These are phyloP conservation scores for Bipolaris gigantea DNA, from an alignment of 2,329 filamentous ascomycete species.

Conservation along the genomic window DNA sequence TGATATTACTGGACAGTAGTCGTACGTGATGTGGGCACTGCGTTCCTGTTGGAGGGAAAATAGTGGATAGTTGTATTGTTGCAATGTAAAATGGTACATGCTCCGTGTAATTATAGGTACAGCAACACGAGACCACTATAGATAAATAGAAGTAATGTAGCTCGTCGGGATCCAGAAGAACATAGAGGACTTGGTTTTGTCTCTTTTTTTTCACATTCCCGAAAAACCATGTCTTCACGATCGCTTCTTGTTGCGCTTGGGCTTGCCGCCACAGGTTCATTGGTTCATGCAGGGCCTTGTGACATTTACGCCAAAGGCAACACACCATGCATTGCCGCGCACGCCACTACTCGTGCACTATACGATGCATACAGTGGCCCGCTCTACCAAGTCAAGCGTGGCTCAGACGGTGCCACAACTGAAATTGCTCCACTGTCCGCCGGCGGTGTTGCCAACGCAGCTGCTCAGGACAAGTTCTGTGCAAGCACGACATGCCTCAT, in stretches of 20 bases:
- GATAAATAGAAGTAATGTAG: neutral
- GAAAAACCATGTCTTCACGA: constrained; percentile 13
- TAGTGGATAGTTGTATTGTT: neutral
- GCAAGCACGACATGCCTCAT: constrained; percentile 64
- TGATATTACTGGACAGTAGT: neutral
- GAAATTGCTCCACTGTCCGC: constrained; percentile 57
- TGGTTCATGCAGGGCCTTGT: constrained; percentile 57
- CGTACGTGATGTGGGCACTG: neutral
- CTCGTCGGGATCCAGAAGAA: neutral
- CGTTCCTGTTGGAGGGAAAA: constrained; percentile 6
- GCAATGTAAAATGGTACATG: too few relatives aligned
- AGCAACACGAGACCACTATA: too few relatives aligned
- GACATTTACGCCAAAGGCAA: constrained; percentile 62
- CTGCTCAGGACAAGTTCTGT: constrained; percentile 64
- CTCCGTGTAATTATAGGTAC: too few relatives aligned
- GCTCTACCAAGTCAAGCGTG: constrained; percentile 64
- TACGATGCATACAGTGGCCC: constrained; percentile 57
- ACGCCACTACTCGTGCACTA: constrained; percentile 66
- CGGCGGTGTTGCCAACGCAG: constrained; percentile 65
- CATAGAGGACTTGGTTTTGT: neutral
- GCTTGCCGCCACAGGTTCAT: constrained; percentile 13
- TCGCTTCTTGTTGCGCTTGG: constrained; percentile 14
- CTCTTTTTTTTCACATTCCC: neutral
- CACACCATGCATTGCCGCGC: constrained; percentile 66
- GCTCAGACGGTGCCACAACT: constrained; percentile 54